Conservation (phyloP, 2,329 filamentous ascomycete genomes). For the Hypomyces perniciosus region DNA sequence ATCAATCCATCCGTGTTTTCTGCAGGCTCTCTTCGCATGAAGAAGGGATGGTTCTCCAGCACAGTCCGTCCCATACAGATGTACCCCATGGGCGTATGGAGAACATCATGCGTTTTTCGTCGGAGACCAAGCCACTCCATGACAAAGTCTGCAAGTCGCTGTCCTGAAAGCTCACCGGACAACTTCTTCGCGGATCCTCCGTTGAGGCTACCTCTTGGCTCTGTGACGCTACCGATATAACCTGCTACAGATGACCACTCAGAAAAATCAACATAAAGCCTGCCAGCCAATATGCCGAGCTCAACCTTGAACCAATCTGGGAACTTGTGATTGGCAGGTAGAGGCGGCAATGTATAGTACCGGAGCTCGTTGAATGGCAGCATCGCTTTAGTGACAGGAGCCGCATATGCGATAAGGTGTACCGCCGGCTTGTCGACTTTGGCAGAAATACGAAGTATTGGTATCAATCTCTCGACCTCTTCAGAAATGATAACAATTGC, state of each 20-base stretch:
- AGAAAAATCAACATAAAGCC: constrained; percentile 51
- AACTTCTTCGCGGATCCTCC: too few species aligned
- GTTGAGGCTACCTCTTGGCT: background rate
- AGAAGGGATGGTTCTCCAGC: constrained; percentile 43
- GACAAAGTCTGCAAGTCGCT: constrained; percentile 32
- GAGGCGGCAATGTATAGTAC: constrained; percentile 46
- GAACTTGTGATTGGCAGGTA: constrained; percentile 33
- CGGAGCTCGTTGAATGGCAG: constrained; percentile 48
- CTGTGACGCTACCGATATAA: background rate
- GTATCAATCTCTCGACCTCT: constrained; percentile 53
- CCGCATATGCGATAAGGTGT: constrained; percentile 51
- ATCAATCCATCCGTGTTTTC: too few species aligned
- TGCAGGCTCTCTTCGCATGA: constrained; percentile 20
- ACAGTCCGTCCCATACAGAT: constrained; percentile 44
- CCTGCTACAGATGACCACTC: constrained; percentile 35
- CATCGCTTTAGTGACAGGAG: constrained; percentile 57
- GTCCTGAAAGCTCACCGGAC: too few species aligned
- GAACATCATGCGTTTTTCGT: constrained; percentile 49
- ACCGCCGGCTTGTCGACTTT: constrained; percentile 18
- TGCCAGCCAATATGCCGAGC: constrained; percentile 53
- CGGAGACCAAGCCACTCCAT: constrained; percentile 50
- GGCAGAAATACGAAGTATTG: constrained; percentile 28
- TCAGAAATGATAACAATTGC: constrained; percentile 57
- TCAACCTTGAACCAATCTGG: constrained; percentile 52
- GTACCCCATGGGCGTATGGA: constrained; percentile 54